Evolutionary conservation across 2,329 filamentous ascomycete species (phyloP).

Genomic region (Scolecobasidium constrictum): DNA sequence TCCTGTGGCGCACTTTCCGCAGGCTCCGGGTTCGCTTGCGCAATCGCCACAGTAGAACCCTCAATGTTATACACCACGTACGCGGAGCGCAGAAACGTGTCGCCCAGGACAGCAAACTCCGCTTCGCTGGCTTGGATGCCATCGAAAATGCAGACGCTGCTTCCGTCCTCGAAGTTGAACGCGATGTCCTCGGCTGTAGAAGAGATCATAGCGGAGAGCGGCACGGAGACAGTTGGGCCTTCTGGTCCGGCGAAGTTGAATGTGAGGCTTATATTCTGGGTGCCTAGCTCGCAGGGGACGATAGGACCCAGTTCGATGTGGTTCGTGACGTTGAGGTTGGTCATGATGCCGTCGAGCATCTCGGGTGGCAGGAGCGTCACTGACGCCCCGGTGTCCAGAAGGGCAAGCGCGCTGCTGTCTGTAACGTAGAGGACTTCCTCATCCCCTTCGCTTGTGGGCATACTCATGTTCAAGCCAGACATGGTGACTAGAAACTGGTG

Average conservation of each 20-base stretch:
- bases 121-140: too few relatives aligned
- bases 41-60: constrained; percentile 49
- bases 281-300: constrained; percentile 41
- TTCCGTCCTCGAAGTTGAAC: too few relatives aligned
- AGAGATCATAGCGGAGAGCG: too few relatives aligned
- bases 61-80: constrained; percentile 53
- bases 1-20: constrained; percentile 40
- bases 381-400: constrained; percentile 66
- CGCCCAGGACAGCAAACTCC: constrained; percentile 47
- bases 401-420: constrained; percentile 34
- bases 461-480: constrained; percentile 32
- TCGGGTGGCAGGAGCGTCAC: constrained; percentile 58
- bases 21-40: constrained; percentile 50
- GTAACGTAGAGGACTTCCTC: constrained; percentile 32
- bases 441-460: constrained; percentile 29
- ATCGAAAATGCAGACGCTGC: too few relatives aligned
- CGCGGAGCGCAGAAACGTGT: constrained; percentile 51
- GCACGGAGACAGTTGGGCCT: background rate
- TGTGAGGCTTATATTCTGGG: constrained; percentile 38
- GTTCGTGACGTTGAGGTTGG: constrained; percentile 29
- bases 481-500: constrained; percentile 37
- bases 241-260: constrained; percentile 44
- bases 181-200: too few relatives aligned
- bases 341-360: constrained; percentile 37
- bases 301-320: constrained; percentile 31